Evolutionary conservation across 177 flowering plant species (phyloP), one percentile per base, ranked within the genome.

Genomic region (Viscum album): DNA sequence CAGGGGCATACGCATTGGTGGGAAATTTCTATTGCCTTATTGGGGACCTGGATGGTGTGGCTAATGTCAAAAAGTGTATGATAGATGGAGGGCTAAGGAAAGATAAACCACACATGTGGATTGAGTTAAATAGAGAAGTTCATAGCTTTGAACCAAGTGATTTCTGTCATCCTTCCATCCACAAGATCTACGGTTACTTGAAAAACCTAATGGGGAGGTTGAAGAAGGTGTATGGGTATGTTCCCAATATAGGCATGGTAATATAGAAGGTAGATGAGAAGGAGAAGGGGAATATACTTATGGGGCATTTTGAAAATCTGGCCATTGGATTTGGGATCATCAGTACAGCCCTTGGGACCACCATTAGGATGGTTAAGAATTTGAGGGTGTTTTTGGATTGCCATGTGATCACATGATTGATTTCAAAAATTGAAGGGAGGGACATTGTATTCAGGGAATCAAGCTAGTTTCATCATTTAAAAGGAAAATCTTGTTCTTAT

Each of bases 141-240:
- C 84, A 83, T 67, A 72, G 73, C 41, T 83, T 83, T 70, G 81
- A 76, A 69, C 79, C 85, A 24, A 81, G 81, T 68, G 85, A 81
- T 54, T 73, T 76, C 58, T 74, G 78, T 58, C 84, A 81, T 68
- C 81, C 79, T 35, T 74, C 41, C 17, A 56, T 62, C 33, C 66
- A 66, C 60, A 67, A 75, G 63, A 79, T 83, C 47, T 58, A 65
- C 39, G 19, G 34, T 33, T 79, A 77, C 66, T 59, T 81, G 59
- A 28, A 66, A 39, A 56, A 66, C 26, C 72, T 82, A 23, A 24
- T 72, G 26, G 56, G 63, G 68, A 80, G 68, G 58, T 67, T 82
- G 78, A 80, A 75, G 73, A 54, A 3, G 10, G 58, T 12, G 8
- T 54, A 34, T 58, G 83, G 83, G 28, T 80, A 82, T 61, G 73